These are phyloP conservation scores for Leccinum olivaceopallidum DNA, from an alignment of 768 basidiomycete species.

Conservation along the genomic window DNA sequence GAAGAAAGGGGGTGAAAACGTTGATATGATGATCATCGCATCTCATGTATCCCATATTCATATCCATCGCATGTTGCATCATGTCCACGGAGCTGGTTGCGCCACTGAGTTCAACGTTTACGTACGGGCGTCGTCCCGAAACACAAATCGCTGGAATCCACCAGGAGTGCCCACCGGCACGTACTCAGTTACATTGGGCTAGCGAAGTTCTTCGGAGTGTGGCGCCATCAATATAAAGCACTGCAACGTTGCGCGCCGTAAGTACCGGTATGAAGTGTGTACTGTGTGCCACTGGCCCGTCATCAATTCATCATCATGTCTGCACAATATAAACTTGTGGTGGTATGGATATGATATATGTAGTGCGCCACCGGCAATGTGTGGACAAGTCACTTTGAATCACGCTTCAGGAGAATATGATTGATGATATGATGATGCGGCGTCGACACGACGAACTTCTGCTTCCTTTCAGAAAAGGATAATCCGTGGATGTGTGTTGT, in stretches of 20 bases:
- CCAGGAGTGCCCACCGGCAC: neutral
- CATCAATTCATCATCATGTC: neutral
- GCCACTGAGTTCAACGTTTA: conserved; percentile 20
- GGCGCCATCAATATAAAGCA: conserved; percentile 10
- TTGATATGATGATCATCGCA: neutral
- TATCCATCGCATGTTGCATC: neutral
- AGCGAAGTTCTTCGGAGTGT: conserved; percentile 1
- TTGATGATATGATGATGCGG: neutral
- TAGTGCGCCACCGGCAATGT: conserved; percentile 18
- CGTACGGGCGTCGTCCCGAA: conserved; percentile 10
- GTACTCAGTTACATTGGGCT: neutral
- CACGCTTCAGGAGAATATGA: conserved; percentile 1
- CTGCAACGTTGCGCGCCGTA: neutral
- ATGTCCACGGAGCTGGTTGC: conserved; percentile 18
- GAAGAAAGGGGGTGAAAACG: neutral
- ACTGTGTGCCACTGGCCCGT: neutral
- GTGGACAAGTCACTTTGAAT: conserved; percentile 1
- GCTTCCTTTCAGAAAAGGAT: conserved; percentile 7
- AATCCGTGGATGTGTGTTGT: neutral
- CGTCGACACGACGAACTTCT: neutral
- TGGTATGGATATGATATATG: neutral
- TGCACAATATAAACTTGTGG: neutral
- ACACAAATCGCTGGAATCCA: conserved; percentile 2
- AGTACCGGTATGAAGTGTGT: neutral
- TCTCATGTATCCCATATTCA: neutral